Percentiles rank a stretch among this genome's conserved stretches.
Evolutionary conservation across 202 grass and related monocot species (phyloP).

Genomic region (Saccharum hybrid): DNA sequence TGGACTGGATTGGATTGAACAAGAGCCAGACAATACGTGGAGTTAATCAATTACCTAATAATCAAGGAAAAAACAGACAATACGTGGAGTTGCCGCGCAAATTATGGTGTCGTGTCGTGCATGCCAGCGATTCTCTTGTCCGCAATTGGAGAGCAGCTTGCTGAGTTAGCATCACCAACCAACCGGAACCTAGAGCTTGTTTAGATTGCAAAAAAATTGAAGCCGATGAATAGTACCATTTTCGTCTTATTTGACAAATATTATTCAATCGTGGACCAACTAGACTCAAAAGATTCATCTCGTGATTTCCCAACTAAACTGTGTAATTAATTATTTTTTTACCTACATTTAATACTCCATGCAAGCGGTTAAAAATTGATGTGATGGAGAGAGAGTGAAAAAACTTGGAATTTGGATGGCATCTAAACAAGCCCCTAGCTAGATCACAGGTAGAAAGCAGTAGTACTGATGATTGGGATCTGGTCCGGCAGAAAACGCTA

Average conservation of each 20-base stretch:
- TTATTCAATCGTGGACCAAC: too few relatives aligned
- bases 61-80: background rate
- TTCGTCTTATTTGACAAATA: too few relatives aligned
- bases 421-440: background rate
- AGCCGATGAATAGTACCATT: too few relatives aligned
- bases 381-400: too few relatives aligned
- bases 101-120: background rate
- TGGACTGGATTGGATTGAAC: background rate
- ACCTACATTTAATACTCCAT: too few relatives aligned
- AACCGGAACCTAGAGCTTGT: background rate
- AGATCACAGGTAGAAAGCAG: background rate
- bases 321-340: too few relatives aligned
- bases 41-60: background rate
- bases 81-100: background rate
- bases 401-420: too few relatives aligned
- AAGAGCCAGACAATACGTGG: background rate
- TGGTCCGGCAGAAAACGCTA: background rate
- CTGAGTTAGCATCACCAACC: background rate
- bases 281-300: too few relatives aligned
- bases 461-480: constrained; percentile 1
- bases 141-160: background rate
- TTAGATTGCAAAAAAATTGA: too few relatives aligned
- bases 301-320: too few relatives aligned
- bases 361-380: too few relatives aligned
- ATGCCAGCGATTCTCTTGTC: constrained; percentile 1